Percentiles rank a stretch among this genome's conserved stretches.
Conservation (phyloP, 805 yeast species). For the Hanseniaspora hatyaiensis region DNA sequence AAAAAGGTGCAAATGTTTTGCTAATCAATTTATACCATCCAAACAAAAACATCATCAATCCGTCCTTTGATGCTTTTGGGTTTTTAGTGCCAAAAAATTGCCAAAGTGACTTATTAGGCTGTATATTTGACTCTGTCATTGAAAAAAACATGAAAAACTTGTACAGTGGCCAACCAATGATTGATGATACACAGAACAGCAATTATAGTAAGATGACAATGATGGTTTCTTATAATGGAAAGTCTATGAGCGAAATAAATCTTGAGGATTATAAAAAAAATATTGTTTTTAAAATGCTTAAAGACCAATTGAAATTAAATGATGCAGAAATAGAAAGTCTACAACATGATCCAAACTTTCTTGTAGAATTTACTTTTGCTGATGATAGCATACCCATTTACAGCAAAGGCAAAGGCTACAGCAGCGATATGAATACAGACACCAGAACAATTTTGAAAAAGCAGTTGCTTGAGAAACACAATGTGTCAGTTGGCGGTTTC, state of each 20-base stretch:
- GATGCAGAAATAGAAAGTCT: conserved; percentile 22
- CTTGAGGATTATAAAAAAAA: conserved; percentile 19
- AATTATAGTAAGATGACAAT: conserved; percentile 67
- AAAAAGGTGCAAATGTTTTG: conserved; percentile 37
- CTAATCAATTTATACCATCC: conserved; percentile 60
- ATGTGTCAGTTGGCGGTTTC: conserved; percentile 63
- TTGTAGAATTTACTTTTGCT: conserved; percentile 35
- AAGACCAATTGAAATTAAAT: conserved; percentile 32
- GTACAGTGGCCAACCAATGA: conserved; percentile 17
- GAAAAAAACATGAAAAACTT: conserved; percentile 42
- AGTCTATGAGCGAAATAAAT: conserved; percentile 25
- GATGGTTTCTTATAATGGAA: conserved; percentile 79
- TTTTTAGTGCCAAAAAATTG: conserved; percentile 62
- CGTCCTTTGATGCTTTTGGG: conserved; percentile 62
- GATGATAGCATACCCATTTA: conserved; percentile 68
- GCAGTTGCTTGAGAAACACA: conserved; percentile 29
- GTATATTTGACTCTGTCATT: conserved; percentile 80
- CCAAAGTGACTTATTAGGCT: conserved; percentile 59
- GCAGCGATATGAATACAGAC: conserved; percentile 29
- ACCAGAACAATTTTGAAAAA: conserved; percentile 22
- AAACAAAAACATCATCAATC: conserved; percentile 31
- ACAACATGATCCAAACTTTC: conserved; percentile 18
- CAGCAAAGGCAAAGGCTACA: conserved; percentile 52
- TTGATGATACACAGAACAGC: conserved; percentile 21
- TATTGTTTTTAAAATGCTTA: conserved; percentile 32